A percentile compares a stretch with the other conserved stretches of the same genome.
Evolutionary conservation across 192 early-diverging fungal genomes (phyloP).

Genomic region (Umbelopsis sp.): DNA sequence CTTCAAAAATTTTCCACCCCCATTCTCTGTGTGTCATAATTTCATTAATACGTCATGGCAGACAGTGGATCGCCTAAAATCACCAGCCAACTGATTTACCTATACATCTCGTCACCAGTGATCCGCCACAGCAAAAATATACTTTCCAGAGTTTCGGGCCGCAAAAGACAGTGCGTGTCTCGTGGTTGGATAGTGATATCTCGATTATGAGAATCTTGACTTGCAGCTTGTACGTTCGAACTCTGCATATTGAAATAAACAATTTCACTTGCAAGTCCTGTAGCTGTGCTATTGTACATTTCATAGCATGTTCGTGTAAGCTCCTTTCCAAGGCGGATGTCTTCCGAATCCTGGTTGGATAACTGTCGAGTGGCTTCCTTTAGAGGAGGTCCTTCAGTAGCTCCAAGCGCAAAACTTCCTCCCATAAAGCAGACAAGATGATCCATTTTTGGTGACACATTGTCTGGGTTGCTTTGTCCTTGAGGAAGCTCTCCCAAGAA

Average conservation of each 20-base stretch:
- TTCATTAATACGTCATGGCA: background rate
- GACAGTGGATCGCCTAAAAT: background rate
- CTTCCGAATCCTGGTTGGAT: slow-evolving; percentile 51
- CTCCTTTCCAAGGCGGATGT: slow-evolving; percentile 77
- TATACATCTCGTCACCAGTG: slow-evolving; percentile 83
- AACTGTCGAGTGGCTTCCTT: slow-evolving; percentile 37
- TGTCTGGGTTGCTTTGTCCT: slow-evolving; percentile 18
- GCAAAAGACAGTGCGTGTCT: slow-evolving; percentile 79
- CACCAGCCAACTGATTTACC: slow-evolving; percentile 45
- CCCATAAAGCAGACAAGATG: slow-evolving; percentile 94
- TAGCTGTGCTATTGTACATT: slow-evolving; percentile 79
- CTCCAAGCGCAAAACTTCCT: slow-evolving; percentile 78
- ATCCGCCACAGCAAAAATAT: slow-evolving; percentile 85
- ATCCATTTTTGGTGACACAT: slow-evolving; percentile 76
- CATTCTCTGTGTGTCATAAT: slow-evolving; percentile 54
- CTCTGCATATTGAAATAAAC: slow-evolving; percentile 64
- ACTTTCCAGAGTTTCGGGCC: slow-evolving; percentile 90
- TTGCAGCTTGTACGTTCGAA: background rate
- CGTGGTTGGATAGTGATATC: slow-evolving; percentile 68
- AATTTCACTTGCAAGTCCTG: slow-evolving; percentile 86
- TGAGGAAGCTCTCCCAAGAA: slow-evolving; percentile 67
- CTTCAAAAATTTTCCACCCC: slow-evolving; percentile 87
- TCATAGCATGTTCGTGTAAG: slow-evolving; percentile 75
- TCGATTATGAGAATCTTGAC: slow-evolving; percentile 28
- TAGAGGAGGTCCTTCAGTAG: slow-evolving; percentile 59